Evolutionary conservation across 1,284 basidiomycete species (phyloP).

Genomic region (Moesziomyces globuligerus): DNA sequence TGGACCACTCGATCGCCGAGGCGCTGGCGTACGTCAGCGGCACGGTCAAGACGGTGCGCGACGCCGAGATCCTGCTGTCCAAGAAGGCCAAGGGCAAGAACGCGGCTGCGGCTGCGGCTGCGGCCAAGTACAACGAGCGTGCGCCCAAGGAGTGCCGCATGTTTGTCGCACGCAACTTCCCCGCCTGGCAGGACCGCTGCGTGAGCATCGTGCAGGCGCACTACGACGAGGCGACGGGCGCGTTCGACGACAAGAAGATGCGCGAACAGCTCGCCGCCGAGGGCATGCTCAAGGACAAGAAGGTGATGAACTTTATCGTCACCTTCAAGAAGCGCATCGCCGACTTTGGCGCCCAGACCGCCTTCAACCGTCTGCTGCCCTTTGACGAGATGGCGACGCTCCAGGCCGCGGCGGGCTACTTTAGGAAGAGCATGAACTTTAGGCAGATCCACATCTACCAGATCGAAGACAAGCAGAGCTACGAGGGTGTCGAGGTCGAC

Average conservation of each 20-base stretch:
- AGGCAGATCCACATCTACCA: constrained; percentile 77
- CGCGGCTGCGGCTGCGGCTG: constrained; percentile 12
- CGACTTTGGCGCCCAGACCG: constrained; percentile 79
- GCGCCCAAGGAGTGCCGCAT: constrained; percentile 81
- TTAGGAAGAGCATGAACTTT: constrained; percentile 84
- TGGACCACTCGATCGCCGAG: constrained; percentile 71
- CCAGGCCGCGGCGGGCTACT: constrained; percentile 71
- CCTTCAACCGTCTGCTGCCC: constrained; percentile 85
- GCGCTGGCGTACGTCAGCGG: constrained; percentile 81
- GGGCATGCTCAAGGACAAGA: constrained; percentile 95
- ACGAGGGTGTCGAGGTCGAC: constrained; percentile 74
- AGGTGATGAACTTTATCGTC: constrained; percentile 93
- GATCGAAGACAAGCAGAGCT: constrained; percentile 74
- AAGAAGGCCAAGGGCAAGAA: constrained; percentile 60
- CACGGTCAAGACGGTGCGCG: constrained; percentile 87
- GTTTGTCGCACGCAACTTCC: constrained; percentile 90
- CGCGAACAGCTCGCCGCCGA: constrained; percentile 76
- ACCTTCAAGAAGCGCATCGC: constrained; percentile 90
- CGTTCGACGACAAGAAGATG: constrained; percentile 85
- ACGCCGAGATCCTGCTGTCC: constrained; percentile 75
- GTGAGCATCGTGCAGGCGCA: constrained; percentile 80
- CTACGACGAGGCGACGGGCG: constrained; percentile 74
- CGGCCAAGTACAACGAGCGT: constrained; percentile 60
- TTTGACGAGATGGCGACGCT: constrained; percentile 88
- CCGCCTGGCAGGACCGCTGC: constrained; percentile 89